These are phyloP conservation scores for Lepidium africanum DNA, from an alignment of 345 rosid species.

Conservation along the genomic window DNA sequence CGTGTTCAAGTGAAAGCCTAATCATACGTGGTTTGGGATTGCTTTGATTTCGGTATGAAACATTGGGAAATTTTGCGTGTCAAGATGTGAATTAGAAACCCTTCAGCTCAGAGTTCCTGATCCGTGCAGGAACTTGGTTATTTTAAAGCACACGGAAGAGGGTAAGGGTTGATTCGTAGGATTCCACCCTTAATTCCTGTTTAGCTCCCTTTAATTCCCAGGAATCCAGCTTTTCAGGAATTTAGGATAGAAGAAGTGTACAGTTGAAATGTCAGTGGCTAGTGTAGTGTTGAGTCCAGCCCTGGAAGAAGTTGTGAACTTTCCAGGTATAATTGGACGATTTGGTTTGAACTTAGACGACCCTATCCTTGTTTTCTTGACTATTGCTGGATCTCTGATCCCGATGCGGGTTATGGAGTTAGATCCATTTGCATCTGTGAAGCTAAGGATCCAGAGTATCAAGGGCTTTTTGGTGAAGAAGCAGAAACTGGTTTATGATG, in stretches of 20 bases:
- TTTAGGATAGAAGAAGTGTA: slow-evolving; percentile 18
- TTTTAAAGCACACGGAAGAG: slow-evolving; percentile 17
- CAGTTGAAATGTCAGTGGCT: slow-evolving; percentile 44
- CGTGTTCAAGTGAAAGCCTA: neutral
- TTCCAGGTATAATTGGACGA: slow-evolving; percentile 28
- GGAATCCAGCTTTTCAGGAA: slow-evolving; percentile 3
- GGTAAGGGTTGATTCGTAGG: slow-evolving; percentile 15
- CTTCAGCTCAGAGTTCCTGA: slow-evolving; percentile 27
- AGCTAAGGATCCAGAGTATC: slow-evolving; percentile 62
- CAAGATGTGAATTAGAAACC: slow-evolving; percentile 26
- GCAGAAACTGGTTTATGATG: slow-evolving; percentile 58
- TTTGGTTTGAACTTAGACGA: slow-evolving; percentile 30
- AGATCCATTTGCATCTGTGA: slow-evolving; percentile 68
- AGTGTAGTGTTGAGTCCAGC: slow-evolving; percentile 53
- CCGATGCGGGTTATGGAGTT: slow-evolving; percentile 60
- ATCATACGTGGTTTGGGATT: neutral
- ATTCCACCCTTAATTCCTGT: slow-evolving; percentile 10
- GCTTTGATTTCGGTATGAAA: neutral
- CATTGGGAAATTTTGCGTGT: neutral
- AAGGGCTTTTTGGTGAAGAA: slow-evolving; percentile 58
- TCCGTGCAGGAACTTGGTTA: slow-evolving; percentile 30
- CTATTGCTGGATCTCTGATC: slow-evolving; percentile 49
- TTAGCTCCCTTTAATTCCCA: neutral
- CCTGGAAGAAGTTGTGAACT: slow-evolving; percentile 38
- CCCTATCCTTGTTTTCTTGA: slow-evolving; percentile 51